These are phyloP conservation scores for Meripilus lineatus DNA, from an alignment of 1,284 basidiomycete species.

Conservation along the genomic window DNA sequence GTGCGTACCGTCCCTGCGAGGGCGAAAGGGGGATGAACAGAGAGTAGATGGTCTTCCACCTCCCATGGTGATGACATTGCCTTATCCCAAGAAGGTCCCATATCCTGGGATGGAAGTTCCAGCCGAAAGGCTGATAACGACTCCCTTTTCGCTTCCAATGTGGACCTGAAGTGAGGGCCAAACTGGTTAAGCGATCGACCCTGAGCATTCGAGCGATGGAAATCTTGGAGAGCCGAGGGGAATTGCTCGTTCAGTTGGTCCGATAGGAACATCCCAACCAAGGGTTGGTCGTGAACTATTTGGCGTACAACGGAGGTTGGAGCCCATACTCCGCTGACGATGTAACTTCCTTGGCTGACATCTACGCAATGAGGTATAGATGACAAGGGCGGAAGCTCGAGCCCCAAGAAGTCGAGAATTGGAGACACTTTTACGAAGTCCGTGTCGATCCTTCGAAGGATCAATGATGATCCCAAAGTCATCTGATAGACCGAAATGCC, in stretches of 20 bases:
- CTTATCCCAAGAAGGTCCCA: conserved; percentile 22
- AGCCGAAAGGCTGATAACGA: conserved; percentile 20
- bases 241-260: conserved; percentile 56
- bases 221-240: conserved; percentile 50
- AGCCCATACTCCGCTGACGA: conserved; percentile 60
- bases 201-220: conserved; percentile 40
- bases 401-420: conserved; percentile 42
- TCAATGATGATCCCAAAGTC: conserved; percentile 42
- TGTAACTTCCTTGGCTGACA: conserved; percentile 42
- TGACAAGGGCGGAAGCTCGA: conserved; percentile 31
- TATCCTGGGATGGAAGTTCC: conserved; percentile 22
- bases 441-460: conserved; percentile 66
- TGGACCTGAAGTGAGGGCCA: conserved; percentile 50
- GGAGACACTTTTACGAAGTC: conserved; percentile 68
- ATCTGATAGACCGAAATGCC: conserved; percentile 70
- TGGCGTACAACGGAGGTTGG: conserved; percentile 52
- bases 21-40: conserved; percentile 24
- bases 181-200: conserved; percentile 46
- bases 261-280: conserved; percentile 51
- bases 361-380: conserved; percentile 38
- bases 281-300: conserved; percentile 40
- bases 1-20: conserved; percentile 23
- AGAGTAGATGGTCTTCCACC: conserved; percentile 24
- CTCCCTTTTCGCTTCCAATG: conserved; percentile 35
- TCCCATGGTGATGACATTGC: conserved; percentile 20